Percentiles rank a stretch among this genome's conserved stretches.
phyloP scores from a whole-genome alignment of 164 flowering plant genomes.

The Magnolia sinica region DNA sequence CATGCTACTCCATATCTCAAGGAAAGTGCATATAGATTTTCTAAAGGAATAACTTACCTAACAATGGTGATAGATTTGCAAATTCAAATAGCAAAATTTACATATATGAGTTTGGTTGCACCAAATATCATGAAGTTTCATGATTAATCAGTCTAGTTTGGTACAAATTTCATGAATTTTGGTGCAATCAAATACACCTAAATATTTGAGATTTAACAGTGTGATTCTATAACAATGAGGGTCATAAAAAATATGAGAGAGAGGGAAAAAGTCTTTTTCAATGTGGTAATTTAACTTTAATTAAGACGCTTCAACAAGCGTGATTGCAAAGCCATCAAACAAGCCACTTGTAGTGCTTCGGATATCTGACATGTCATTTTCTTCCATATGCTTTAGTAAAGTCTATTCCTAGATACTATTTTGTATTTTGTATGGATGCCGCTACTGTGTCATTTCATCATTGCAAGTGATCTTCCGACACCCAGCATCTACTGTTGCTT shows the following conservation, averaged over 20 bases:
- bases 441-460: not conserved
- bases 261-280: not conserved
- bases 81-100: not conserved
- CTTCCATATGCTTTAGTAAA: not conserved
- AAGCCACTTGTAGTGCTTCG: not conserved
- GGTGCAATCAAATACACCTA: not conserved
- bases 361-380: not conserved
- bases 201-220: not conserved
- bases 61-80: not conserved
- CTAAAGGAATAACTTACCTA: no score
- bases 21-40: no score
- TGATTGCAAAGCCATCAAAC: not conserved
- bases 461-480: not conserved
- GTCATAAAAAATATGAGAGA: not conserved
- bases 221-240: not conserved
- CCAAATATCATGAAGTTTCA: not conserved
- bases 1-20: not conserved
- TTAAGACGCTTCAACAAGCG: not conserved
- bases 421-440: not conserved
- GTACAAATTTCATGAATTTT: not conserved
- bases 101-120: no score
- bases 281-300: not conserved
- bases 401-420: not conserved
- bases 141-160: not conserved
- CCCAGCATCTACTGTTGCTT: not conserved